Evolutionary conservation across 2,329 filamentous ascomycete genomes (phyloP), one percentile per base, ranked within the genome.

Genomic region (Ascochyta pisi): DNA sequence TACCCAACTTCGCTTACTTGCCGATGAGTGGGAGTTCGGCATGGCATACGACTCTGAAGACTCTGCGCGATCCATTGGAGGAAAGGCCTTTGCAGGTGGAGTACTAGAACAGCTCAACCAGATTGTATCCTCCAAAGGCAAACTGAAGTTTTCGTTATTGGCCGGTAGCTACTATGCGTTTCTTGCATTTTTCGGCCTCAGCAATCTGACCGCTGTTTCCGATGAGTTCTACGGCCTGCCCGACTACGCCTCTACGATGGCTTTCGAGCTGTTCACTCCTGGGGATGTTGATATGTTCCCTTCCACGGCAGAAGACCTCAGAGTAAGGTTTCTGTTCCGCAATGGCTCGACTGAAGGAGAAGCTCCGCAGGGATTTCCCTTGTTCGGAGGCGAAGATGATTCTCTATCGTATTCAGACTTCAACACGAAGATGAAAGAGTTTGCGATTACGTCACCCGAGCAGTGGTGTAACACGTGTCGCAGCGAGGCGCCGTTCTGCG

Each of bases 401-500:
- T 29, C 52, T 6, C 77, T 84, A 50, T 66, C 71, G 1, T 84
- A 80, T 68, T 64, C 57, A 1, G 81, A 83, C 13, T 85, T 86
- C 64, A 41, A 46, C 16, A 23, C 47, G 8, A 31, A 47, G 29
- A 56, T 62, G 50, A 33, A 56, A 27, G 38, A 35, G 23, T 29
- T 52, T 31, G 47, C 58, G 1, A 66, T 75, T 24, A 63, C 67
- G 1, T 70, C 71, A 16, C 72, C 78, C 0, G 67, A 75, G 16
- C 76, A 80, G 41, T 86, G 83, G 83, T 85, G 83, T 62, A 66
- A 64, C 0, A 65, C 65, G 12, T 85, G 83, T 61, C 70, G 73
- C 16, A 77, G 78, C 24, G 60, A 69, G 6, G 73, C 72, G 9
- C 54, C 27, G 3, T 29, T 29, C 27, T 29, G 27, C 7, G 27